A percentile compares a stretch with the other conserved stretches of the same genome.
phyloP scores from a whole-genome alignment of 2,329 filamentous ascomycete species.

The Cladophialophora psammophila region DNA sequence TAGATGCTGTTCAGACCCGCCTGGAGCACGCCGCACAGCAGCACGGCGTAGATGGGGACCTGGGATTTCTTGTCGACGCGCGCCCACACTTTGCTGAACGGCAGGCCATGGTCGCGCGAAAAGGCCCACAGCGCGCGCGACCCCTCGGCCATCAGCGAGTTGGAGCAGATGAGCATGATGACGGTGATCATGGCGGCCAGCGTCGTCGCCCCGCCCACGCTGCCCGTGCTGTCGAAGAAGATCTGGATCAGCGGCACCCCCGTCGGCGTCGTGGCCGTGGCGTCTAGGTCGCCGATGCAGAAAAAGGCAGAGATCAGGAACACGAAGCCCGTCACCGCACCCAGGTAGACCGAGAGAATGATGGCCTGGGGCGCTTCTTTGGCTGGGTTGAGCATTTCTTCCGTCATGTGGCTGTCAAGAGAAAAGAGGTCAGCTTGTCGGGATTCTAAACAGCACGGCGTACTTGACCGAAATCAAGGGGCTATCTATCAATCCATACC shows the following conservation, averaged over 20 bases:
- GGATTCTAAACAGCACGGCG: background rate
- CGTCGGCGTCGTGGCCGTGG: conserved; percentile 55
- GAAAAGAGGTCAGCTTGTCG: background rate
- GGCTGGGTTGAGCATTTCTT: conserved; percentile 60
- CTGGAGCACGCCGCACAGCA: conserved; percentile 62
- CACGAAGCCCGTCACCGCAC: conserved; percentile 56
- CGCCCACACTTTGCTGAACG: conserved; percentile 51
- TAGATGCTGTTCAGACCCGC: conserved; percentile 63
- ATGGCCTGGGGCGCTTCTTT: conserved; percentile 60
- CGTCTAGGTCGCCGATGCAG: conserved; percentile 59
- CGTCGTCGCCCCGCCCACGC: conserved; percentile 54
- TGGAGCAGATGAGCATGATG: conserved; percentile 56
- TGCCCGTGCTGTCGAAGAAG: conserved; percentile 58
- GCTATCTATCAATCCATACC: background rate
- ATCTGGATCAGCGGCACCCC: conserved; percentile 63
- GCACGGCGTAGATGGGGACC: conserved; percentile 54
- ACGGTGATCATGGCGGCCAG: conserved; percentile 58
- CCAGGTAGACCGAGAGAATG: conserved; percentile 54
- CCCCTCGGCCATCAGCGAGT: conserved; percentile 38
- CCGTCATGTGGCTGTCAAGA: conserved; percentile 58
- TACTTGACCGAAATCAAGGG: background rate
- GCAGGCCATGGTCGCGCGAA: conserved; percentile 59
- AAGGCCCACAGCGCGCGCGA: conserved; percentile 45
- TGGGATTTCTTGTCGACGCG: conserved; percentile 51
- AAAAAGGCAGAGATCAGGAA: conserved; percentile 60